Base-by-base conservation (phyloP, 106 monocot genomes). In the Dactylorhiza incarnata region DNA sequence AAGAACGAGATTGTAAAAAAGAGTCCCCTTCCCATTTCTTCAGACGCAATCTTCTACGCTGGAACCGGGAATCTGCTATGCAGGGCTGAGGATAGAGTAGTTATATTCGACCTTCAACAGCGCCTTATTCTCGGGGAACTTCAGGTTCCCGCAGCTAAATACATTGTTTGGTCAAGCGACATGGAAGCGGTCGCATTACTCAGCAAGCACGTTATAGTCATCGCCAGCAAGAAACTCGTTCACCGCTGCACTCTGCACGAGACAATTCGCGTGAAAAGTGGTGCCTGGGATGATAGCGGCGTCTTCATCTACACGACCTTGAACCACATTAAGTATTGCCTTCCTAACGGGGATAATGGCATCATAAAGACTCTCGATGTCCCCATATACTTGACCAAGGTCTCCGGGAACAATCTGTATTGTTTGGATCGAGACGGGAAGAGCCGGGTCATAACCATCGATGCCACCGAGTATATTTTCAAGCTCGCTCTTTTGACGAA, bases 251-350 rank as follows among this genome's bases (percentile, higher is more conserved):
- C 89, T 4, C 84, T 89, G 52, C 86, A 89, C 76, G 89, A 89
- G 72, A 84, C 89, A 8, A 89, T 89, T 56, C 84, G 86, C 53
- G 84, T 89, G 46, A 89, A 89, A 79, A 86, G 86, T 80, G 89
- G 86, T 48, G 89, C 89, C 49, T 89, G 89, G 89, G 89, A 89
- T 78, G 89, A 89, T 9, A 86, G 84, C 80, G 89, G 89, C 7
- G 72, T 79, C 49, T 79, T 85, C 54, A 82, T 85, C 22, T 85
- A 82, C 44, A 82, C 85, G 20, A 85, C 85, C 16, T 78, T 85
- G 62, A 85, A 78, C 49, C 85, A 85, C 65, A 78, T 85, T 9
- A 85, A 85, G 24, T 85, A 85, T 43, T 82, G 85, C 71, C 85
- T 78, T 12, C 86, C 89, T 45, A 86, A 89, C 77, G 83, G 89